phyloP scores from a whole-genome alignment of 257 asterid species.

The Solanum neorickii region DNA sequence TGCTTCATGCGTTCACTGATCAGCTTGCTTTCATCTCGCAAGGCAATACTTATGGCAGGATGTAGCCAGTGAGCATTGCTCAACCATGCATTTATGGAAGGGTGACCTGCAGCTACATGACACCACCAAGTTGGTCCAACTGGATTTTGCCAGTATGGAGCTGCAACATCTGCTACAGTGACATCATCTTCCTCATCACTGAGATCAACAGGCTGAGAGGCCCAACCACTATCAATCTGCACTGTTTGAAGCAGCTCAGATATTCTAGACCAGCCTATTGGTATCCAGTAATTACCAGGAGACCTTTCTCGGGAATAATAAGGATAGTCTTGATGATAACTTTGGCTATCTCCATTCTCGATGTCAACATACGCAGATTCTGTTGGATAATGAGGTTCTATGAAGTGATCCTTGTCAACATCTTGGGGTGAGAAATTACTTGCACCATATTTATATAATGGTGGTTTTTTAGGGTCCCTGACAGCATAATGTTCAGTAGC shows the following conservation, averaged over 20 bases:
- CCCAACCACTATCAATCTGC: conserved; percentile 62
- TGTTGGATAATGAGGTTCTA: conserved; percentile 28
- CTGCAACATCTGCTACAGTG: conserved; percentile 86
- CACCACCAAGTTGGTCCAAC: conserved; percentile 99
- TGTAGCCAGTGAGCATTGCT: conserved; percentile 75
- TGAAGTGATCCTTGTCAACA: conserved; percentile 5
- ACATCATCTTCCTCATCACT: conserved; percentile 67
- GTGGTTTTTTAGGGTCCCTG: conserved; percentile 14
- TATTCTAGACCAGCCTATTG: conserved; percentile 93
- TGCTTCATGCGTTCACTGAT: conserved; percentile 91
- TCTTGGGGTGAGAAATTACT: conserved; percentile 13
- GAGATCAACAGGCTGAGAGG: conserved; percentile 34
- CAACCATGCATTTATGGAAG: conserved; percentile 68
- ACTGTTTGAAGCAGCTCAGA: conserved; percentile 60
- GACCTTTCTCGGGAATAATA: conserved; percentile 14
- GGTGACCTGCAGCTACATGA: conserved; percentile 84
- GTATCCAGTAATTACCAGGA: conserved; percentile 65
- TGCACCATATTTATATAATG: conserved; percentile 11
- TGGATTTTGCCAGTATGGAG: conserved; percentile 90
- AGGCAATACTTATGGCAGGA: conserved; percentile 85
- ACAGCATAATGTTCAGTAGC: conserved; percentile 13
- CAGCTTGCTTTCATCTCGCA: conserved; percentile 81
- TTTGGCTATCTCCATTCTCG: conserved; percentile 16
- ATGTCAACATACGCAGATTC: conserved; percentile 19
- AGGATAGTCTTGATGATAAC: conserved; percentile 9